phyloP scores from a whole-genome alignment of 176 grass and related monocot genomes.

The Typha latifolia region DNA sequence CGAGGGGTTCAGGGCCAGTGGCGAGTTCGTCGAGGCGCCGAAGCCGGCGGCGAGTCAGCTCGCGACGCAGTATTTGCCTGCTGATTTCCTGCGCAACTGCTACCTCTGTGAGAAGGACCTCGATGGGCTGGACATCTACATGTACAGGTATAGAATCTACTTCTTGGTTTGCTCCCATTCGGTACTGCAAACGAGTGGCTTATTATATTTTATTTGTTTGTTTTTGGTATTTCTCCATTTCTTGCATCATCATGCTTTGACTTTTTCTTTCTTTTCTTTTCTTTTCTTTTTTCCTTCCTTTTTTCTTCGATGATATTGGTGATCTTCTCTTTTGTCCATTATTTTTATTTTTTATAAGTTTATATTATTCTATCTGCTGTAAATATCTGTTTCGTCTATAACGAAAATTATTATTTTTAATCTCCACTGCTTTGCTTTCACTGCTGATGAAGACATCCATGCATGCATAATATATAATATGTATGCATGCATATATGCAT shows the following conservation, averaged over 20 bases:
- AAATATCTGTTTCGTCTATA: too few relatives aligned
- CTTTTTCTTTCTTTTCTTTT: not conserved
- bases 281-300: not conserved
- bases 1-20: conserved; percentile 7
- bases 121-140: conserved; percentile 57
- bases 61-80: not conserved
- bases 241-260: not conserved
- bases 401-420: not conserved
- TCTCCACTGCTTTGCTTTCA: not conserved
- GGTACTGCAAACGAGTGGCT: too few relatives aligned
- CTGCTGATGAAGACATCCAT: not conserved
- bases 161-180: too few relatives aligned
- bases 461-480: not conserved
- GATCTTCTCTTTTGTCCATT: not conserved
- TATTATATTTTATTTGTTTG: not conserved
- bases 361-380: not conserved
- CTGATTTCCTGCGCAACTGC: conserved; percentile 43
- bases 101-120: conserved; percentile 46
- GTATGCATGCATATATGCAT: not conserved
- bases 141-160: conserved; percentile 30
- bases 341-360: not conserved
- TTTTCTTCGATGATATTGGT: not conserved
- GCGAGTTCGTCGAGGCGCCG: conserved; percentile 19
- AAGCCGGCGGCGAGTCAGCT: conserved; percentile 4
- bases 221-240: not conserved